A percentile compares a stretch with the other conserved stretches of the same genome.
phyloP scores from a whole-genome alignment of 2,329 filamentous ascomycete genomes.

The Aspergillus phoenicis region DNA sequence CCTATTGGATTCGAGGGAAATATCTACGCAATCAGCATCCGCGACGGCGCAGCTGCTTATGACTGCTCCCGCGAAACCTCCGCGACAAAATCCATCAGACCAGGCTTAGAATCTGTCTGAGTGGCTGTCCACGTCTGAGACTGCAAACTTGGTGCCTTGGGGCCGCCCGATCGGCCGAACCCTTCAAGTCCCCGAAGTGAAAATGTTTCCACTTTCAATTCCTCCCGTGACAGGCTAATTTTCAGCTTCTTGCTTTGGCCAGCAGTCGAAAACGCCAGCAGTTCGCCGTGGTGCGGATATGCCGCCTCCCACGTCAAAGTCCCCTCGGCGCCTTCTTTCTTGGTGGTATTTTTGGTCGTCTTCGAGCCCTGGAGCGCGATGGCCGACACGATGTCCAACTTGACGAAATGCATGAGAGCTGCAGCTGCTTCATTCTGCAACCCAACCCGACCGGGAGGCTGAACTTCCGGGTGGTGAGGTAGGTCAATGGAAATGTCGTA shows the following conservation, averaged over 20 bases:
- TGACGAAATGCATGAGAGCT: constrained; percentile 38
- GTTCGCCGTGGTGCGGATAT: constrained; percentile 41
- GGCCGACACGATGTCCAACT: constrained; percentile 41
- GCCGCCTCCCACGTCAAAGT: constrained; percentile 31
- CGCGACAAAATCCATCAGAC: constrained; percentile 32
- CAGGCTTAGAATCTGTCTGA: constrained; percentile 6
- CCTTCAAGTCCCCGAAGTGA: constrained; percentile 22
- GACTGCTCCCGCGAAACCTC: constrained; percentile 18
- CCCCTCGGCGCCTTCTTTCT: not conserved
- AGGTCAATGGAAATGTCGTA: constrained; percentile 42
- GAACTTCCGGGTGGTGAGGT: constrained; percentile 33
- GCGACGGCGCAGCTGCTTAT: not conserved
- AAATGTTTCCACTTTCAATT: constrained; percentile 29
- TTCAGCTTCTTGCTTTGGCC: constrained; percentile 37
- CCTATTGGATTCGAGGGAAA: too few species aligned
- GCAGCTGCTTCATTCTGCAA: constrained; percentile 39
- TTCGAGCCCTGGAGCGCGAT: constrained; percentile 27
- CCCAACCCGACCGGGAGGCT: constrained; percentile 37
- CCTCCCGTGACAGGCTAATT: constrained; percentile 31
- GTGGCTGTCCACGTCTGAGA: constrained; percentile 30
- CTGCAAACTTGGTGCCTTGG: constrained; percentile 16
- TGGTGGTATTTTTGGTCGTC: not conserved
- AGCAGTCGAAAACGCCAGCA: constrained; percentile 26
- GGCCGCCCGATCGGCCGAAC: constrained; percentile 12
- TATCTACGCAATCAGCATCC: too few species aligned